Base-by-base conservation (phyloP, 2,329 filamentous ascomycete genomes). In the Colletotrichum spinosum region DNA sequence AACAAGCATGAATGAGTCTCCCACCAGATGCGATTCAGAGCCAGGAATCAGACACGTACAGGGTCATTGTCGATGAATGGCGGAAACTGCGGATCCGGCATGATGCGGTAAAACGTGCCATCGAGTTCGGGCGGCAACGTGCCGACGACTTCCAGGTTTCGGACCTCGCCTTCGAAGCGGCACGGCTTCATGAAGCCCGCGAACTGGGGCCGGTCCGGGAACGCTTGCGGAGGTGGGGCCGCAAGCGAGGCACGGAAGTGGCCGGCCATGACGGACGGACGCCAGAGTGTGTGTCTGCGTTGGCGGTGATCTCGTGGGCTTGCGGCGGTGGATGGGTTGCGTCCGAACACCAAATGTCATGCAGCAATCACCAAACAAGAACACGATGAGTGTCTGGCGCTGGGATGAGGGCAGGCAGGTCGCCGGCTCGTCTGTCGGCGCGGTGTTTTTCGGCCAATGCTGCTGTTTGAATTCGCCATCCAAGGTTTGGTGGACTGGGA, bases 31-130 rank as follows among this genome's bases (percentile, higher is more conserved):
- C 34, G 11, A 2, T 38, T 12, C 35, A 7, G 10, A 11, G 15
- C n/a, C 25, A 49, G 8, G 6, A 49, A 12, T 50, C 10, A 42
- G 5, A n/a, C 17, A 34, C 62, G 17, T 34, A 65, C 62, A 11
- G 58, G 62, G 25, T 65, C 57, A 25, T 65, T 38, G 2, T 65
- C 46, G 38, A 62, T 56, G 1, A 62, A 68, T 0, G 77, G 78
- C 0, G 78, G 73, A 1, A 75, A 68, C 2, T 76, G 75, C 1
- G 79, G 80, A 60, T 83, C 81, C 2, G 75, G 72, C 77, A 82
- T 83, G 3, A 82, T 75, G 72, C 70, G 73, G 56, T 59, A 69
- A 34, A 73, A 73, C 0, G 70, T 70, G 3, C 72, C 72, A n/a
- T 72, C 68, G 8, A 73, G 69, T 25, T 58, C 67, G 1, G 62